Evolutionary conservation across 2,329 filamentous ascomycete species (phyloP).

Genomic region (Exophiala sp.): DNA sequence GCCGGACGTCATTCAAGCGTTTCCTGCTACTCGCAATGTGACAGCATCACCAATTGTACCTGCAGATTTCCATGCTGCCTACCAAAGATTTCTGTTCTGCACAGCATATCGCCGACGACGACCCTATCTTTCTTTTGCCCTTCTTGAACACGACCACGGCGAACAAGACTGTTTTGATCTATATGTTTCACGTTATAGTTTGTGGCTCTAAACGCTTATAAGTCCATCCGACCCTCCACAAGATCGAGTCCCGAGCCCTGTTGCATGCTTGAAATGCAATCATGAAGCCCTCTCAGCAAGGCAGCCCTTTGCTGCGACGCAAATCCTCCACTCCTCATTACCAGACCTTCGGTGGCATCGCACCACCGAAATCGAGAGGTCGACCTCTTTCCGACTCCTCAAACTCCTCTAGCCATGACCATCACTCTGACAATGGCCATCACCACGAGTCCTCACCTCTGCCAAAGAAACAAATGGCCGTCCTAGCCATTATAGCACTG

Average conservation of each 20-base stretch:
- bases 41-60: neutral
- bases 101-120: no score
- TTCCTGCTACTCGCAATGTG: no score
- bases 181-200: neutral
- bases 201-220: neutral
- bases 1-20: no score
- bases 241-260: neutral
- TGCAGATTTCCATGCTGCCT: no score
- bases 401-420: slow-evolving; percentile 36
- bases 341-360: slow-evolving; percentile 47
- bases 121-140: no score
- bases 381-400: slow-evolving; percentile 43
- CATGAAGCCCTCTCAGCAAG: slow-evolving; percentile 29
- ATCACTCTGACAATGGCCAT: slow-evolving; percentile 30
- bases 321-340: slow-evolving; percentile 45
- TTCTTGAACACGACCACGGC: no score
- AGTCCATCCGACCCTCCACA: neutral
- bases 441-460: slow-evolving; percentile 59
- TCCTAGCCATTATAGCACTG: slow-evolving; percentile 83
- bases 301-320: slow-evolving; percentile 35
- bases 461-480: slow-evolving; percentile 74
- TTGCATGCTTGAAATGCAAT: slow-evolving; percentile 8
- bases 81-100: no score
- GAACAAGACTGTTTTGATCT: neutral
- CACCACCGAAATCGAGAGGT: slow-evolving; percentile 44